Base-by-base conservation (phyloP, 192 early-diverging fungal genomes). In the Coemansia sp. region DNA sequence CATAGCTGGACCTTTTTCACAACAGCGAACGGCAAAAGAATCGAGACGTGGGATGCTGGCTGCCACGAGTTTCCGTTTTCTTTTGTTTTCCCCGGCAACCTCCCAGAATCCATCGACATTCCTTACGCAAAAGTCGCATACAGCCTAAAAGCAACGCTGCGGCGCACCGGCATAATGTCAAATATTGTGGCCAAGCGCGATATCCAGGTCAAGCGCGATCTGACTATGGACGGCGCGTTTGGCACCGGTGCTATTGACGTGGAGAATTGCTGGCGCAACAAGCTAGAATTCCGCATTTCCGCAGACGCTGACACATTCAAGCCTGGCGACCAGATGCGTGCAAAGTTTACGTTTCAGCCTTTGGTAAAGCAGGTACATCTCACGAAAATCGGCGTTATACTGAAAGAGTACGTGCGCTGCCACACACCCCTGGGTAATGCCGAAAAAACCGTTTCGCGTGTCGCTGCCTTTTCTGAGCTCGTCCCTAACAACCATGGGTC, bases 351-450 rank as follows among this genome's bases (percentile, higher is more conserved):
- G 1, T 83, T 83, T 63, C 80, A 83, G 67, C 80, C 80, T 43
- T 68, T 77, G 52, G 80, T 75, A 66, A 83, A 83, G 66, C 58
- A 69, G 72, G 73, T 83, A 38, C 80, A 53, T 20, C 56, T 83
- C 46, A 59, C 44, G 7, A 70, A 71, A 60, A 71, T 83, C 39
- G 75, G 71, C 55, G 75, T 75, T 7, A 53, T 83, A 72, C 66
- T 83, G 39, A 83, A 83, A 55, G 80, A 83, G 60, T 83, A 83
- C 21, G 80, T 83, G 16, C 71, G 75, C 49, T 83, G 75, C 61
- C 75, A 83, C 23, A 73, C 68, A 23, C 75, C 75, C 24, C 39
- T 64, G 44, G 80, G 80, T 15, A 68, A 71, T 14, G 75, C 80
- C 7, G 75, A 77, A 34, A 83, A 83, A 35, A 77, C 75, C 0